Conservation (phyloP, 2,329 filamentous ascomycete genomes). For the Neonectria punicea region DNA sequence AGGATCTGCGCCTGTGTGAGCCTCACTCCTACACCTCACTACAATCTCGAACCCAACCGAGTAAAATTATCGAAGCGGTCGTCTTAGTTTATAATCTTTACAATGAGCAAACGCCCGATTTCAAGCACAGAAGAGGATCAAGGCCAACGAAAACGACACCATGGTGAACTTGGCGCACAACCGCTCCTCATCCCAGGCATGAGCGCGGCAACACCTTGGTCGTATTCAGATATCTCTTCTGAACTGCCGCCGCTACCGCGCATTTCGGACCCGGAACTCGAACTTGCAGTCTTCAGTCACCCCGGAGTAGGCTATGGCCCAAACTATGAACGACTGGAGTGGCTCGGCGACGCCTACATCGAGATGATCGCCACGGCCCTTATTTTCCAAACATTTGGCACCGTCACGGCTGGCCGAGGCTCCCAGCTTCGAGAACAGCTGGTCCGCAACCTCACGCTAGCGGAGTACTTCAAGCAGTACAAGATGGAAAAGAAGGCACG, state of each 20-base stretch:
- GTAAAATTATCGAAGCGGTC: not conserved
- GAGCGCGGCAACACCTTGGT: conserved; percentile 55
- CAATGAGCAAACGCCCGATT: conserved; percentile 30
- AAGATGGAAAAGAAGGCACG: conserved; percentile 73
- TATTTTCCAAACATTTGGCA: conserved; percentile 77
- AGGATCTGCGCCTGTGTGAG: conserved; percentile 1
- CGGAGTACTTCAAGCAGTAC: conserved; percentile 76
- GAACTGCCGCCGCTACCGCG: conserved; percentile 68
- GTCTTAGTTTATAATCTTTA: not conserved
- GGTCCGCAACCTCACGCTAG: conserved; percentile 83
- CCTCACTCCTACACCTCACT: conserved; percentile 8
- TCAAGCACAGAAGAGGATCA: conserved; percentile 16
- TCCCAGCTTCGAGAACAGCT: conserved; percentile 82
- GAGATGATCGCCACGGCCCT: conserved; percentile 80
- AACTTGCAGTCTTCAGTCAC: conserved; percentile 75
- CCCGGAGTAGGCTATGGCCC: conserved; percentile 53
- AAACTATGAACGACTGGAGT: conserved; percentile 85
- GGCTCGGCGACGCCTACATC: conserved; percentile 88
- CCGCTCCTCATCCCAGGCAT: conserved; percentile 24
- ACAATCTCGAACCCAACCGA: not conserved
- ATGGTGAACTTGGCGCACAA: conserved; percentile 15
- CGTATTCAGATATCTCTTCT: conserved; percentile 58
- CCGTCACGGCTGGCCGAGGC: conserved; percentile 73
- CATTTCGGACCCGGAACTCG: conserved; percentile 68
- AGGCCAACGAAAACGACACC: conserved; percentile 34